These are phyloP conservation scores for Penicilliopsis zonata DNA, from an alignment of 495 filamentous ascomycete genomes.

Conservation along the genomic window DNA sequence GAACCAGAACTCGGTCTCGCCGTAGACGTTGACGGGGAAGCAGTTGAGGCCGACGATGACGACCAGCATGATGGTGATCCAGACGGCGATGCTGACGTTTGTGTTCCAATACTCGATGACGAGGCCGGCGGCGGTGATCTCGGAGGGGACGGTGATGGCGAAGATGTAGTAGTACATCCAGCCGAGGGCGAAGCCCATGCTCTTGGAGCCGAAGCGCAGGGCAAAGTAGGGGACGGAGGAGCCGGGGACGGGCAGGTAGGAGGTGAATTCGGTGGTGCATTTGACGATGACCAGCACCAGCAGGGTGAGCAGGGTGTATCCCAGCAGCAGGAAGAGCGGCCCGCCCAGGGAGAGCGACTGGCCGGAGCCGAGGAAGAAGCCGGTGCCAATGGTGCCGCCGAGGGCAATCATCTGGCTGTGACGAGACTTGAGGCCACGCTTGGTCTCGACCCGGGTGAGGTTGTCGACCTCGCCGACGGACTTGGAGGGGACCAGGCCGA, in stretches of 20 bases:
- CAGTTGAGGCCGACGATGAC: conserved; percentile 55
- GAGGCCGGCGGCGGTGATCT: conserved; percentile 55
- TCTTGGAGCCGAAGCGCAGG: conserved; percentile 54
- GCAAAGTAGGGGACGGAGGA: conserved; percentile 60
- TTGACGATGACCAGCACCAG: conserved; percentile 42
- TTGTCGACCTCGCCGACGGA: too few species aligned
- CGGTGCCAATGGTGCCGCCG: too few species aligned
- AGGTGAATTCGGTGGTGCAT: conserved; percentile 56
- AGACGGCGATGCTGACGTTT: conserved; percentile 38
- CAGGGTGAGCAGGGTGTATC: conserved; percentile 43
- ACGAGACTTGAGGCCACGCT: too few species aligned
- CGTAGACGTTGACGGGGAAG: conserved; percentile 54
- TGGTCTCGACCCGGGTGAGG: too few species aligned
- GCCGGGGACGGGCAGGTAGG: conserved; percentile 62
- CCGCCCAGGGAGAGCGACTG: too few species aligned
- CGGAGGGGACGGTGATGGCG: conserved; percentile 50
- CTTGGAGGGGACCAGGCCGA: too few species aligned
- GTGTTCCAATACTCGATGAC: conserved; percentile 61
- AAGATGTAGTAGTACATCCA: conserved; percentile 37
- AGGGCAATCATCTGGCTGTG: too few species aligned
- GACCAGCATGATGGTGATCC: conserved; percentile 60
- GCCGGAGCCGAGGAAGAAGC: too few species aligned
- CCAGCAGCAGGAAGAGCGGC: too few species aligned
- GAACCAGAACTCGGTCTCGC: conserved; percentile 66
- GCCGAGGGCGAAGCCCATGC: conserved; percentile 61